Percentiles rank a stretch among this genome's conserved stretches.
Conservation (phyloP, 2,329 filamentous ascomycete species). For the Diaporthe ampelina region DNA sequence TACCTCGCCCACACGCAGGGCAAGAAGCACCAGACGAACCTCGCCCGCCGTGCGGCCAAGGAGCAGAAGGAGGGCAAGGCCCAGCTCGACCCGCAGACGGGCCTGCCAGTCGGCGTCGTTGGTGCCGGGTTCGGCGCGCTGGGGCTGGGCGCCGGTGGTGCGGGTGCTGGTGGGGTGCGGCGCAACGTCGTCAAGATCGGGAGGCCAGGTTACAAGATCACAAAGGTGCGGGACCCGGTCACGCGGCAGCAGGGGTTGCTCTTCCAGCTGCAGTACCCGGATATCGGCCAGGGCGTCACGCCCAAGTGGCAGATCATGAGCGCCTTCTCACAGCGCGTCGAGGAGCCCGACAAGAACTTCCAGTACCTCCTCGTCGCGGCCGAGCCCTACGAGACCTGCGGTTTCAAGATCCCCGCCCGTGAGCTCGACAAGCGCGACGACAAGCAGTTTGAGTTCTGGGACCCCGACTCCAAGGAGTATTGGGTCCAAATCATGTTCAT, state of each 20-base stretch:
- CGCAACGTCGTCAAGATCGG: conserved; percentile 95
- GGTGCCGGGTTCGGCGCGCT: conserved; percentile 74
- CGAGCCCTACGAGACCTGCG: conserved; percentile 98
- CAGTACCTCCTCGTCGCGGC: conserved; percentile 96
- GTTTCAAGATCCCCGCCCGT: conserved; percentile 93
- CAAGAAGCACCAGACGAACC: conserved; percentile 98
- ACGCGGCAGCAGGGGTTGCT: conserved; percentile 90
- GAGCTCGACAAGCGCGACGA: conserved; percentile 93
- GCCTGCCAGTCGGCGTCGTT: conserved; percentile 80
- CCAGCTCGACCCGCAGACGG: conserved; percentile 76
- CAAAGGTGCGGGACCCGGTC: conserved; percentile 90
- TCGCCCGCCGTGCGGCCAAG: conserved; percentile 93
- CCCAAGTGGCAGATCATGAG: conserved; percentile 97
- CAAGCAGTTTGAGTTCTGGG: conserved; percentile 94
- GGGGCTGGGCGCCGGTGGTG: conserved; percentile 63
- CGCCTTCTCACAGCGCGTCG: conserved; percentile 94
- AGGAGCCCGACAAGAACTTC: conserved; percentile 93
- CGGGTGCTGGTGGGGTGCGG: conserved; percentile 70
- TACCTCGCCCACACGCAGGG: conserved; percentile 99
- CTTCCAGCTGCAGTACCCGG: conserved; percentile 97
- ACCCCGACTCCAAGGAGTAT: conserved; percentile 95
- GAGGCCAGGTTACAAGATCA: conserved; percentile 96
- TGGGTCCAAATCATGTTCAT: conserved; percentile 99
- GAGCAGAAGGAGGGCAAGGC: conserved; percentile 91
- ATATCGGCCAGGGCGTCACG: conserved; percentile 81